These are phyloP conservation scores for Pythium periplocum DNA, from an alignment of 352 stramenopile species.

Conservation along the genomic window DNA sequence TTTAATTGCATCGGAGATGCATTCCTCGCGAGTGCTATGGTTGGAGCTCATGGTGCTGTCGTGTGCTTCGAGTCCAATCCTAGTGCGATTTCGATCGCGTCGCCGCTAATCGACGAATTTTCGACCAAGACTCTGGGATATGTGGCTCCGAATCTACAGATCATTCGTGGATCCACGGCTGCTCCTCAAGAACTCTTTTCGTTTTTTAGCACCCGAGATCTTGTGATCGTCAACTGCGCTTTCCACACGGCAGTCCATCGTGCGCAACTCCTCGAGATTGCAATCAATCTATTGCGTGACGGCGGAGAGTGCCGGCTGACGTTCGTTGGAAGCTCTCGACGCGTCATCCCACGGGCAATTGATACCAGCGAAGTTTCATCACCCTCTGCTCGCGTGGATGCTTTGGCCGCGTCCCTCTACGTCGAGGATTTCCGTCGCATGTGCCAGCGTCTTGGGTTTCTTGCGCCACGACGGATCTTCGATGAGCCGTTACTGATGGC, in stretches of 20 bases:
- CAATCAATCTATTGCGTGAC: conserved; percentile 31
- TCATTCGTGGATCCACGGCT: conserved; percentile 3
- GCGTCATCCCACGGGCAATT: background rate
- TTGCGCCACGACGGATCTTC: conserved; percentile 11
- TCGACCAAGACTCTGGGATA: conserved; percentile 20
- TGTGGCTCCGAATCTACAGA: conserved; percentile 24
- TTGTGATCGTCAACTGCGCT: conserved; percentile 49
- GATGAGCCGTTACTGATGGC: background rate
- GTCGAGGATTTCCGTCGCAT: conserved; percentile 40
- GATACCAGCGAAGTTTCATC: background rate
- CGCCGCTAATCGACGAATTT: conserved; percentile 1
- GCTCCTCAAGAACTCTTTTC: background rate
- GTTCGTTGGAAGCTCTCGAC: conserved; percentile 4
- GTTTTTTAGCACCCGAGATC: conserved; percentile 2
- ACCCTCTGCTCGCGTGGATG: background rate
- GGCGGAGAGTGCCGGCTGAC: conserved; percentile 39
- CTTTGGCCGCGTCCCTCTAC: conserved; percentile 17
- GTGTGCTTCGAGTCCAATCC: conserved; percentile 33
- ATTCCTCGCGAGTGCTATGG: conserved; percentile 31
- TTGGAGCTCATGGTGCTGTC: conserved; percentile 34
- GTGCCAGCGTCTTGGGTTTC: conserved; percentile 29
- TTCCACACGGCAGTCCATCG: conserved; percentile 28
- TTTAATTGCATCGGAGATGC: conserved; percentile 38
- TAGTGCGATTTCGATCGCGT: conserved; percentile 5
- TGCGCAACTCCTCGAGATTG: conserved; percentile 24